Evolutionary conservation across 768 basidiomycete genomes (phyloP).

Genomic region (Clitopilus passeckerianus): DNA sequence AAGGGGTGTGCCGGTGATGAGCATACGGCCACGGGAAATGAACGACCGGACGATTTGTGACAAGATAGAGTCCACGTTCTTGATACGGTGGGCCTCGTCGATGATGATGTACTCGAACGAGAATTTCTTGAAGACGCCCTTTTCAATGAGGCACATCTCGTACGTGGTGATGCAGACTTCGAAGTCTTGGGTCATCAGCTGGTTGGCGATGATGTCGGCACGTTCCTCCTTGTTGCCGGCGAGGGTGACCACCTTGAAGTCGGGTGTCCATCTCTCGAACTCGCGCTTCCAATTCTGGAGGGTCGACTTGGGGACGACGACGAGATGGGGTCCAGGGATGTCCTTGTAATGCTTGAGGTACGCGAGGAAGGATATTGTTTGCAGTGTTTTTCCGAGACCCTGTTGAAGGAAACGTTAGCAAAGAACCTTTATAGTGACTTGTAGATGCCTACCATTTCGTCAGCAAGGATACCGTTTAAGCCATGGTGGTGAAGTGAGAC

Average conservation of each 20-base stretch:
- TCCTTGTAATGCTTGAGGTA: conserved; percentile 86
- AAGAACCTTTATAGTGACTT: neutral
- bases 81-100: conserved; percentile 98
- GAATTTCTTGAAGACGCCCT: conserved; percentile 88
- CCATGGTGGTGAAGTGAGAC: conserved; percentile 94
- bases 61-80: conserved; percentile 95
- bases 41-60: conserved; percentile 93
- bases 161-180: conserved; percentile 95
- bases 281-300: conserved; percentile 97
- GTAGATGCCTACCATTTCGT: conserved; percentile 72
- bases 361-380: conserved; percentile 95
- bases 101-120: conserved; percentile 98
- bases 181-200: conserved; percentile 83
- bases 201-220: conserved; percentile 69
- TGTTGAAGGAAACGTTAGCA: conserved; percentile 19
- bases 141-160: conserved; percentile 95
- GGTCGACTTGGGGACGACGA: conserved; percentile 98
- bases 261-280: conserved; percentile 87
- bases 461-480: conserved; percentile 93
- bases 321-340: conserved; percentile 80
- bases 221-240: conserved; percentile 91
- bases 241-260: conserved; percentile 75
- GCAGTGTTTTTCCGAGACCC: conserved; percentile 97
- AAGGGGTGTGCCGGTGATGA: conserved; percentile 95
- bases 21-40: conserved; percentile 78